These are phyloP conservation scores for Pseudoturritis turrita DNA, from an alignment of 345 rosid species.

Conservation along the genomic window DNA sequence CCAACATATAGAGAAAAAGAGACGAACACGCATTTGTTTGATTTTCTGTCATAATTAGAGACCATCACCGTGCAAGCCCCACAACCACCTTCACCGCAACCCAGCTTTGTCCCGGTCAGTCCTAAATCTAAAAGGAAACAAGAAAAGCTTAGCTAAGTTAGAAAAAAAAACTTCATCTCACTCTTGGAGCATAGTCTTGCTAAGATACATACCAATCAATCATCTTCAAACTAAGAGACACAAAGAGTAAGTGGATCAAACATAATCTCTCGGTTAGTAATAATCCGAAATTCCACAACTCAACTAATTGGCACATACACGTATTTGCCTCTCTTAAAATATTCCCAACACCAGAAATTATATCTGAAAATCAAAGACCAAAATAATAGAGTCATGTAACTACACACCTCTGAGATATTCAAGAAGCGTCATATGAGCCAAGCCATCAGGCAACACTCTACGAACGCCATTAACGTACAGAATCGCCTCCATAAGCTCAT, in stretches of 20 bases:
- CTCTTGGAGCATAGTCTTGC: too few species aligned
- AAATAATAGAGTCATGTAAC: not conserved
- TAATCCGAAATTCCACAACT: too few species aligned
- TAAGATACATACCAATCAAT: too few species aligned
- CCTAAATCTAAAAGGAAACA: slow-evolving; percentile 50
- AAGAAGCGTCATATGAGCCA: slow-evolving; percentile 89
- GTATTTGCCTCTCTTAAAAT: too few species aligned
- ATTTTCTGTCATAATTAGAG: slow-evolving; percentile 49
- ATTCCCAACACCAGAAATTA: not conserved
- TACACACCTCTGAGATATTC: slow-evolving; percentile 88
- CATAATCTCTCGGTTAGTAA: too few species aligned
- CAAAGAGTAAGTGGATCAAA: too few species aligned
- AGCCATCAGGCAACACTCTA: slow-evolving; percentile 74
- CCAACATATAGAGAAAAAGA: slow-evolving; percentile 23
- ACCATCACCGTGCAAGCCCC: slow-evolving; percentile 98
- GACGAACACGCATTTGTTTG: slow-evolving; percentile 77
- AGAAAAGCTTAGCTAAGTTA: not conserved
- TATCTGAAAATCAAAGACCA: not conserved
- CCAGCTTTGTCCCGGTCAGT: slow-evolving; percentile 89
- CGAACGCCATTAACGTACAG: slow-evolving; percentile 87
- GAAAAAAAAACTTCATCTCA: too few species aligned
- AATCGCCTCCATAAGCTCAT: slow-evolving; percentile 51
- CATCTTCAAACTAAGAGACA: too few species aligned
- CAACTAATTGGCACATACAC: too few species aligned
- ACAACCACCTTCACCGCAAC: slow-evolving; percentile 99